phyloP scores from a whole-genome alignment of 1,139 yeast genomes.

The Pichia sp. region DNA sequence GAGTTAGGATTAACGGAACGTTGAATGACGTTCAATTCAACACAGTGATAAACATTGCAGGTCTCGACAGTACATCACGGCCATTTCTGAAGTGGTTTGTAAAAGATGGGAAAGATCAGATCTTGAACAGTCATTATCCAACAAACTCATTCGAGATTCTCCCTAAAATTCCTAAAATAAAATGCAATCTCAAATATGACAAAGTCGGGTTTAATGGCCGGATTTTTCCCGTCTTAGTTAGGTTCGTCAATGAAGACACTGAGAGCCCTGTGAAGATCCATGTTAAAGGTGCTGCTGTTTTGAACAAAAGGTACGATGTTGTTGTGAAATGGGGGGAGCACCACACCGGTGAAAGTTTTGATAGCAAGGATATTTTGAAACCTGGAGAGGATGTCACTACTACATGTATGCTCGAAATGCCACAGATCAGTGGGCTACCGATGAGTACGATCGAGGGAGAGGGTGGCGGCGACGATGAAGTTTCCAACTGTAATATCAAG shows the following conservation, averaged over 20 bases:
- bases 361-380: conserved; percentile 14
- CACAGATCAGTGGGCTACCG: conserved; percentile 25
- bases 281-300: conserved; percentile 2
- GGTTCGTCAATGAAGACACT: conserved; percentile 29
- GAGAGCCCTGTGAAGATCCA: conserved; percentile 22
- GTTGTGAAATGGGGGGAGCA: conserved; percentile 16
- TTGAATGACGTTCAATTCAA: conserved; percentile 10
- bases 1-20: conserved; percentile 7
- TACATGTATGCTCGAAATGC: conserved; percentile 32
- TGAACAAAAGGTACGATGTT: conserved; percentile 7
- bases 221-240: conserved; percentile 21
- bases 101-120: conserved; percentile 17
- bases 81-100: conserved; percentile 8
- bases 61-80: background rate
- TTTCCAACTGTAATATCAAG: conserved; percentile 5
- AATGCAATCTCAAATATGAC: conserved; percentile 20
- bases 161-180: conserved; percentile 34
- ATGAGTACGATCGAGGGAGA: conserved; percentile 2
- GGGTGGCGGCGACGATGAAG: conserved; percentile 2
- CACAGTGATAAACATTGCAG: background rate
- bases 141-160: conserved; percentile 26
- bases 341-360: conserved; percentile 1
- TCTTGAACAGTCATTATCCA: conserved; percentile 11
- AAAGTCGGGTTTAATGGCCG: conserved; percentile 30
- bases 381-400: conserved; percentile 19